A percentile compares a stretch with the other conserved stretches of the same genome.
These are phyloP conservation scores for Paramecium tetraurelia DNA, from an alignment of 73 alveolate species.

Conservation along the genomic window DNA sequence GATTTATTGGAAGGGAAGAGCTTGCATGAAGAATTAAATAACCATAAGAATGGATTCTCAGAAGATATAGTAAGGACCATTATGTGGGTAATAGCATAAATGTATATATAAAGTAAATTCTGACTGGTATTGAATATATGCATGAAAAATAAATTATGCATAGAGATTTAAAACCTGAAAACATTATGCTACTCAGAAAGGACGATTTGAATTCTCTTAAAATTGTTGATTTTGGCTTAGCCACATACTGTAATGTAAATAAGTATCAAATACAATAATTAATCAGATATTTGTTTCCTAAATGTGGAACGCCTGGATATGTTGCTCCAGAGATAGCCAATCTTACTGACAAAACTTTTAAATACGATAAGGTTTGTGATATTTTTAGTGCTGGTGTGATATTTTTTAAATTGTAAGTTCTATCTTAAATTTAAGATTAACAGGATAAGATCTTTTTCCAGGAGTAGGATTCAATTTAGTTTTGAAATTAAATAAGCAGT, in stretches of 20 bases:
- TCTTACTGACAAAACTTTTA: not conserved
- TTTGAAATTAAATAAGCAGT: not conserved
- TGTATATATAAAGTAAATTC: conserved; percentile 56
- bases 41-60: conserved; percentile 56
- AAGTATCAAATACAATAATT: not conserved
- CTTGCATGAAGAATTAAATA: conserved; percentile 57
- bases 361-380: not conserved
- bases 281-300: conserved; percentile 41
- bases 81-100: conserved; percentile 18
- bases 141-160: conserved; percentile 58
- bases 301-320: conserved; percentile 23
- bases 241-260: conserved; percentile 48
- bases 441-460: not conserved
- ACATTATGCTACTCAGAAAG: conserved; percentile 37
- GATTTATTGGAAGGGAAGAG: conserved; percentile 58
- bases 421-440: not conserved
- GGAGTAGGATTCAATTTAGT: conserved; percentile 22
- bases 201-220: conserved; percentile 38
- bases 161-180: conserved; percentile 64
- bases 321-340: not conserved
- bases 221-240: conserved; percentile 62
- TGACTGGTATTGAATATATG: conserved; percentile 58
- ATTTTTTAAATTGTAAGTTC: not conserved
- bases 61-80: conserved; percentile 53
- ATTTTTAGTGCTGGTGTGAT: not conserved